Base-by-base conservation (phyloP, 2,329 filamentous ascomycete species). In the Dryadomyces sulphureus region DNA sequence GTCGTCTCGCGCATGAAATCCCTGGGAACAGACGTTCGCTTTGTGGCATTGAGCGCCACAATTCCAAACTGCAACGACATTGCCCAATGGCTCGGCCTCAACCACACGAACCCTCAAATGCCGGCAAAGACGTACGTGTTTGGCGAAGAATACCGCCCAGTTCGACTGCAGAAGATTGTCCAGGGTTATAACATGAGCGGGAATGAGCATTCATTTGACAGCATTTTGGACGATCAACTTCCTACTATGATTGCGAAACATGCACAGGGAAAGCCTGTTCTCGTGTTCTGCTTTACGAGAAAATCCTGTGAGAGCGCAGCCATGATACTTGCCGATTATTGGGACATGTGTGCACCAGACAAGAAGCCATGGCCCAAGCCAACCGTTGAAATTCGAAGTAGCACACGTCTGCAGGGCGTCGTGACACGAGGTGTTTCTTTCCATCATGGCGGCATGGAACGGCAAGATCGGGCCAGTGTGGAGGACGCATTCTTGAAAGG, bases 1-100 rank as follows among this genome's bases (percentile, higher is more conserved):
- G 81, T 93, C 2, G 83, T 93, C 0, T 90, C 85, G 16, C 79
- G 86, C 8, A 93, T 92, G 85, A 92, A 92, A 60, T 81, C 81
- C 0, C 77, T 86, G 40, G 79, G 80, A 12, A 77, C 79, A 1
- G 73, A 81, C 56, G 77, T 92, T 16, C 77, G 86, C 14, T 92
- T 93, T 54, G 65, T 94, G 24, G 85, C 86, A 1, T 62, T 93
- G 40, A 90, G 85, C 57, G 86, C 86, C 3, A 93, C 86, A 0
- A 77, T 93, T 1, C 86, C 86, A 1, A 93, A 93, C 53, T 81
- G 84, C 0, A 69, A 79, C 41, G 86, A 93, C 56, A 80, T 94
- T 52, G 84, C 85, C 5, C 68, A 68, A 1, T 94, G 86, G 87
- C 66, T 94, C 1, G 86, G 86, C 0, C 80, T 71, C 49, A 73